Conservation (phyloP, 108 stramenopile genomes). For the Nitzschia inconspicua region DNA sequence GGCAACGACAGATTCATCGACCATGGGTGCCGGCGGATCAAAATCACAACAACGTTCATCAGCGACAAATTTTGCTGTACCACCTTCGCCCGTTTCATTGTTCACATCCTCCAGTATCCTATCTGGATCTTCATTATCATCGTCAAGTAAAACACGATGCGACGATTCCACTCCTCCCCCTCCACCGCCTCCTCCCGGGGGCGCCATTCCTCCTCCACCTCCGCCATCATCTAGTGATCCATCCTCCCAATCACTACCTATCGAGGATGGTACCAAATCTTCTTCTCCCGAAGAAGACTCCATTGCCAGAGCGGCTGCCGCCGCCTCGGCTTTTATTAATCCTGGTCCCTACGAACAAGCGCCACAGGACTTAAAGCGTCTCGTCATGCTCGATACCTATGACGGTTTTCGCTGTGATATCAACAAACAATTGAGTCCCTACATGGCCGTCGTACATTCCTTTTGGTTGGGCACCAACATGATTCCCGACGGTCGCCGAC, state of each 20-base stretch:
- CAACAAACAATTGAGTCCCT: conserved; percentile 81
- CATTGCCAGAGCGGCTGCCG: conserved; percentile 44
- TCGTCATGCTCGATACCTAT: conserved; percentile 69
- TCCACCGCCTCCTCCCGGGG: conserved; percentile 6
- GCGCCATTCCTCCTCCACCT: too few relatives aligned
- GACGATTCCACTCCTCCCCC: conserved; percentile 11
- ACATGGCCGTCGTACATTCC: conserved; percentile 75
- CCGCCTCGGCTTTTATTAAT: conserved; percentile 53
- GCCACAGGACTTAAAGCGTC: conserved; percentile 59
- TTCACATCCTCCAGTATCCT: conserved; percentile 1
- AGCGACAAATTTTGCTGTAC: neutral
- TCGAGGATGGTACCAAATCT: neutral
- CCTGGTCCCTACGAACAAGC: conserved; percentile 80
- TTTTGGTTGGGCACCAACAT: conserved; percentile 77
- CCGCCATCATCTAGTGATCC: too few relatives aligned
- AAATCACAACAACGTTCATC: neutral
- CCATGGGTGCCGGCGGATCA: conserved; percentile 10
- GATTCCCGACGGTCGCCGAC: conserved; percentile 70
- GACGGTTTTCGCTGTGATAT: conserved; percentile 82
- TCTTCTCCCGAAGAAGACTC: conserved; percentile 15
- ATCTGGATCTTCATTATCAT: neutral
- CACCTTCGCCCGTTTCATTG: neutral
- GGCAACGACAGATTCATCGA: too few relatives aligned
- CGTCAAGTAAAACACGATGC: neutral
- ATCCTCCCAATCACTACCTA: conserved; percentile 4